A percentile compares a stretch with the other conserved stretches of the same genome.
Evolutionary conservation across 441 rosid genomes (phyloP).

Genomic region (Gossypium schwendimanii): DNA sequence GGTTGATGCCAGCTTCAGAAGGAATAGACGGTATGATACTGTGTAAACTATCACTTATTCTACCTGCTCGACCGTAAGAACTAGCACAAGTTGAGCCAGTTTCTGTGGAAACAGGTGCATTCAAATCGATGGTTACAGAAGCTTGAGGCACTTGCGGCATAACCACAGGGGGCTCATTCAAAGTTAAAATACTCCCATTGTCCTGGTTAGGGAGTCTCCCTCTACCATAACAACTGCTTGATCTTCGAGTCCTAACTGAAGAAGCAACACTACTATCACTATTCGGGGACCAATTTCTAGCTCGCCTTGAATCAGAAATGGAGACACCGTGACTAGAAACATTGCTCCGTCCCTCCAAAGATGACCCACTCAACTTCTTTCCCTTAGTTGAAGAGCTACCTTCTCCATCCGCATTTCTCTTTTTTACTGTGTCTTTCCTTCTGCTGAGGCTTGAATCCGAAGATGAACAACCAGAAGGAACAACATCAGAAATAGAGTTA

Average conservation of each 20-base stretch:
- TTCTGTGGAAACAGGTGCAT: constrained; percentile 39
- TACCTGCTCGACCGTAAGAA: constrained; percentile 30
- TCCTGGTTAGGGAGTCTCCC: constrained; percentile 44
- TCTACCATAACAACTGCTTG: constrained; percentile 31
- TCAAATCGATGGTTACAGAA: constrained; percentile 37
- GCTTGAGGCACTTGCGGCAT: constrained; percentile 38
- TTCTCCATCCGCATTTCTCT: constrained; percentile 54
- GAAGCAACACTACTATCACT: constrained; percentile 39
- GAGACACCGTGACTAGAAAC: constrained; percentile 41
- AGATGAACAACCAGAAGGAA: constrained; percentile 39
- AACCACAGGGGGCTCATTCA: constrained; percentile 25
- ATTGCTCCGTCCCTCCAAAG: constrained; percentile 32
- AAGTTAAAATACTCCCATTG: constrained; percentile 30
- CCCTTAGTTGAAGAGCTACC: constrained; percentile 60
- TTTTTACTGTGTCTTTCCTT: constrained; percentile 36
- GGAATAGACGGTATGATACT: constrained; percentile 49
- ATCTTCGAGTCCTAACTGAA: constrained; percentile 52
- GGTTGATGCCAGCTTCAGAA: constrained; percentile 42
- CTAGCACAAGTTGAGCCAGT: constrained; percentile 19
- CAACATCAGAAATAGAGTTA: constrained; percentile 50
- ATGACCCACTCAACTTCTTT: constrained; percentile 39
- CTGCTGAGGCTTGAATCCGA: constrained; percentile 41
- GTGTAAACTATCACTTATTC: constrained; percentile 31
- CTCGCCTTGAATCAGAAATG: constrained; percentile 53
- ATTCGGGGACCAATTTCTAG: constrained; percentile 37